These are phyloP conservation scores for Grigorovia jiainica DNA, from an alignment of 805 yeast species.

Conservation along the genomic window DNA sequence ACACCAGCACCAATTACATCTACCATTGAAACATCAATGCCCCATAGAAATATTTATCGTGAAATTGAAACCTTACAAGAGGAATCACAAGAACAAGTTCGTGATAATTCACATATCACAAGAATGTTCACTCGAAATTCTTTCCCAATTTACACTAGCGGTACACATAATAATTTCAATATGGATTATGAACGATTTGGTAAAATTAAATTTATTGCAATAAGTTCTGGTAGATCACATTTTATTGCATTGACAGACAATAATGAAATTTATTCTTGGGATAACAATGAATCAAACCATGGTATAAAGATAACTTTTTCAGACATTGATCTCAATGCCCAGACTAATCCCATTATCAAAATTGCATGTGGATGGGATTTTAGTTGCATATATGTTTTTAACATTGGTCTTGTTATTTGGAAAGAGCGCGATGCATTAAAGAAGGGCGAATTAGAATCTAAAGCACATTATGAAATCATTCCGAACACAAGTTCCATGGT, in stretches of 20 bases:
- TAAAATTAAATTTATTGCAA: slow-evolving; percentile 33
- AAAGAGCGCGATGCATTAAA: slow-evolving; percentile 26
- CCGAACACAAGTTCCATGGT: slow-evolving; percentile 31
- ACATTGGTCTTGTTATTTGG: slow-evolving; percentile 55
- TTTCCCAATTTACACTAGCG: slow-evolving; percentile 13
- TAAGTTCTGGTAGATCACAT: slow-evolving; percentile 58
- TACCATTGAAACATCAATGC: slow-evolving; percentile 6
- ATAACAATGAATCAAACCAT: slow-evolving; percentile 30
- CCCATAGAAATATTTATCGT: slow-evolving; percentile 23
- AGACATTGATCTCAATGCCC: background rate
- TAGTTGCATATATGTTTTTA: slow-evolving; percentile 39
- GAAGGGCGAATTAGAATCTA: slow-evolving; percentile 24
- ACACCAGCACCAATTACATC: slow-evolving; percentile 7
- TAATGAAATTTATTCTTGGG: slow-evolving; percentile 55
- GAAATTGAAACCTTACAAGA: slow-evolving; percentile 17
- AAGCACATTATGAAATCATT: slow-evolving; percentile 35
- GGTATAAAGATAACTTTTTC: slow-evolving; percentile 40
- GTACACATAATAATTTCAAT: slow-evolving; percentile 3
- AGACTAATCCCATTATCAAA: slow-evolving; percentile 31
- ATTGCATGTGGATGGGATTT: slow-evolving; percentile 62
- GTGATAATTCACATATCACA: slow-evolving; percentile 20
- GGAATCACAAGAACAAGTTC: slow-evolving; percentile 13
- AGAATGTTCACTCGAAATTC: slow-evolving; percentile 24
- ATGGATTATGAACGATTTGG: slow-evolving; percentile 14
- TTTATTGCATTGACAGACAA: slow-evolving; percentile 47